Conservation (phyloP, 2,329 filamentous ascomycete genomes). For the Fusarium agapanthi region DNA sequence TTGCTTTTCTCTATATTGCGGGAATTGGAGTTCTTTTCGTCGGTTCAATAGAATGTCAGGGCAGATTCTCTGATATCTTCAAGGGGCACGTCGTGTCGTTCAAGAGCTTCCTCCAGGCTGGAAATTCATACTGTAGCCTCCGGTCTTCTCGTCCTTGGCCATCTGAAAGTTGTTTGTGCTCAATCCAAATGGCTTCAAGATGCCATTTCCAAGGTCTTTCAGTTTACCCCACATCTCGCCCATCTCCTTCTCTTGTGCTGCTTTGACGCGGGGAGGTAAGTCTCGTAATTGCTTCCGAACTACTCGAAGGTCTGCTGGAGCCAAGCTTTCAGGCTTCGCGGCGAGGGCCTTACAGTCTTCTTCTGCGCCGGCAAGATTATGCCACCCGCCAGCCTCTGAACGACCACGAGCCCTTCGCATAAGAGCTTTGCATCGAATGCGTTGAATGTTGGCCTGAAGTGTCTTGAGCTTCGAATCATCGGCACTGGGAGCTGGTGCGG, state of each 20-base stretch:
- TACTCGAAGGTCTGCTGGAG: conserved; percentile 70
- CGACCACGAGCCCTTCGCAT: conserved; percentile 80
- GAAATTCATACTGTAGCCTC: conserved; percentile 96
- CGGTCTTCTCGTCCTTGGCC: conserved; percentile 86
- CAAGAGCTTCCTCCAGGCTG: conserved; percentile 41
- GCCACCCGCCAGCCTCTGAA: conserved; percentile 79
- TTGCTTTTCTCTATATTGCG: conserved; percentile 26
- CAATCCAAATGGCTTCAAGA: conserved; percentile 91
- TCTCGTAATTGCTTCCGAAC: conserved; percentile 72
- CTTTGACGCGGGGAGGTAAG: conserved; percentile 75
- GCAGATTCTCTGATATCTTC: neutral
- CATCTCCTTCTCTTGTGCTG: conserved; percentile 87
- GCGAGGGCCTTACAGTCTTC: conserved; percentile 80
- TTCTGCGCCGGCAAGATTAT: conserved; percentile 77
- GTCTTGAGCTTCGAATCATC: conserved; percentile 27
- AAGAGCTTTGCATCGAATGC: conserved; percentile 84
- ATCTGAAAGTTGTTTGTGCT: conserved; percentile 96
- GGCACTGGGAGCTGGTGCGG: conserved; percentile 51
- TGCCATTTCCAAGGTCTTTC: conserved; percentile 89
- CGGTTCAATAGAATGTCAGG: neutral
- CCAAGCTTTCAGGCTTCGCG: conserved; percentile 61
- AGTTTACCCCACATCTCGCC: conserved; percentile 98
- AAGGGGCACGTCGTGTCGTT: neutral
- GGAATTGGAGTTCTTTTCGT: neutral
- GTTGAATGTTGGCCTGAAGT: conserved; percentile 68